Base-by-base conservation (phyloP, 768 basidiomycete genomes). In the Collybiopsis confluens region DNA sequence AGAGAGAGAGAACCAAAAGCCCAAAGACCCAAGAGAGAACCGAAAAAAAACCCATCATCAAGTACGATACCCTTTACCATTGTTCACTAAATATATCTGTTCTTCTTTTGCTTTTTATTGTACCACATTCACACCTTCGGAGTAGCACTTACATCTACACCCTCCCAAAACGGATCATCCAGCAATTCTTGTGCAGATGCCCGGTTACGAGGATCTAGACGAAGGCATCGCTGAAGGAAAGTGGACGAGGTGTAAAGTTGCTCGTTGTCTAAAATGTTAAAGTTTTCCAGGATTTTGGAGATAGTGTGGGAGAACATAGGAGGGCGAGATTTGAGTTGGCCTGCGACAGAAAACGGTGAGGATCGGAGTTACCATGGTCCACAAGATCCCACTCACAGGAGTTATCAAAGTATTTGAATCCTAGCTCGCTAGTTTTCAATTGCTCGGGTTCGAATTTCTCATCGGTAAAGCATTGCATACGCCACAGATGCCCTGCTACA, bases 121-220 rank as follows among this genome's bases (percentile, higher is more conserved):
- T 21, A 20, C n/a, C 28, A 13, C 3, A 5, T 2, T 21, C 26
- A 48, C 20, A 35, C 47, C 35, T 7, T 21, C 16, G n/a, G 33
- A 13, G 35, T 20, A 40, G 6, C 47, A 15, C 47, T 33, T 11
- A 35, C 47, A 26, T 48, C 21, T 7, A 52, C 40, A n/a, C 40
- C 50, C n/a, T 42, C 50, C 50, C 50, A 52, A 40, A 52, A 52
- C 24, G 50, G 50, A 52, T 66, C 61, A 23, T 54, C 41, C 27
- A 66, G 56, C 23, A 66, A 54, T 51, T 67, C 59, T 44, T 60
- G 42, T 28, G 61, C 65, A 9, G 59, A 62, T 11, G 63, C 58
- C 30, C 65, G 62, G 23, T 61, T 54, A 5, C 36, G 49, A 24
- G 65, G 66, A 56, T 67, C 49, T 2, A 67, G 52, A 33, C 56